Base-by-base conservation (phyloP, 768 basidiomycete genomes). In the Coprinopsis sp. region DNA sequence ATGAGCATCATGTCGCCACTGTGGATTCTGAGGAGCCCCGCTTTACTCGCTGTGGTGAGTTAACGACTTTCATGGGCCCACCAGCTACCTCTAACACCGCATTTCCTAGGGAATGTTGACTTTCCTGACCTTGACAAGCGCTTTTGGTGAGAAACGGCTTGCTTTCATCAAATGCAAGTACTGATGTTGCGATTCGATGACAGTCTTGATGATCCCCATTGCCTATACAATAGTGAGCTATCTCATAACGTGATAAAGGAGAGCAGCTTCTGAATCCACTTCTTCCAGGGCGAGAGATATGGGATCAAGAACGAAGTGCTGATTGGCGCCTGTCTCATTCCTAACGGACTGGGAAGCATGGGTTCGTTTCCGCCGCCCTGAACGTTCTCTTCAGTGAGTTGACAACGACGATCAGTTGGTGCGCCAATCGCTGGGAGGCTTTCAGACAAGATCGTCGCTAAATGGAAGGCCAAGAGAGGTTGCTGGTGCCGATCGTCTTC, bases 401-500 rank as follows among this genome's bases (percentile, higher is more conserved):
- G n/a, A n/a, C n/a, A n/a, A n/a, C n/a, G n/a, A n/a, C n/a, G 16
- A 27, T 2, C 41, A 84, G 82, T 77, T 30, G 83, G 83, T 1
- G 77, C 82, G 2, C 76, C 78, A 1, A 52, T 82, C 4, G 71
- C 78, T 0, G 84, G 84, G 1, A 67, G 67, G 19, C 48, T 84
- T 0, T 84, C 85, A 0, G 86, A 87, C 58, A 50, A 52, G 22
- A 62, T 72, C 0, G 66, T 88, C 11, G 64, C 72, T 14, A 57
- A 55, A 36, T 80, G 76, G 63, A 73, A 73, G n/a, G 62, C 67
- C 34, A 56, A 64, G 3, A 36, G 34, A 18, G 70, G 71, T 7
- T 8, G 7, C 6, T 84, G 80, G 81, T 73, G 77, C 33, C 84
- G 85, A 84, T 51, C 75, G 84, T 6, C 67, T 86, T 21, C 70